Base-by-base conservation (phyloP, 495 filamentous ascomycete genomes). In the Aspergillus baeticus region DNA sequence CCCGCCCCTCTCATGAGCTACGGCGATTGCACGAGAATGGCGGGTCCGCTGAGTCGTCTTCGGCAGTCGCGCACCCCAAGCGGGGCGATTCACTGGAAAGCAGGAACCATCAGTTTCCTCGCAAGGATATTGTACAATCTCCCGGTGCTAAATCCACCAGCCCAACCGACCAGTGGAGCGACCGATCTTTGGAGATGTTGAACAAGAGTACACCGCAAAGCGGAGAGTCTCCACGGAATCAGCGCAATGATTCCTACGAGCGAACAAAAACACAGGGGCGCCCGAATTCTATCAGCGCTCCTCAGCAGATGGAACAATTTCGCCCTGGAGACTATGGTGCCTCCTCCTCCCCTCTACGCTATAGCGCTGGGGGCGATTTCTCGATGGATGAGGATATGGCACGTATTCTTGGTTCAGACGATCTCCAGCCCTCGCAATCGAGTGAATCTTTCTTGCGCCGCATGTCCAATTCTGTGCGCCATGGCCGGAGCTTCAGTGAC, bases 361-460 rank as follows among this genome's bases (percentile, higher is more conserved):
- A 88, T 72, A 90, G 80, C 66, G 77, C 79, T 29, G 85, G 86
- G 42, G 87, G 85, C 45, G 91, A 92, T 56, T 88, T 93, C 59
- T 89, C 86, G 36, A 85, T 92, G 86, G 92, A 97, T 59, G 92
- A 96, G 59, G 94, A 96, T 60, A 86, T 95, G 77, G 84, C 86
- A 39, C 84, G 91, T 17, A 90, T 95, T 35, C 75, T 94, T 42
- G 84, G 84, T 4, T 84, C 87, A 45, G 89, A 92, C 39, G 81
- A 80, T 38, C 79, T 80, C 17, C 82, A 84, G 17, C 36, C 59
- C 18, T 58, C 60, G 6, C 77, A 75, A 52, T 71, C 69, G 8
- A 69, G 66, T 59, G 76, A 81, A 11, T 91, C 89, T 1, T 87
- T 96, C 52, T 72, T 97, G 50, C 89, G 92, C 35, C 86, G 90